phyloP scores from a whole-genome alignment of 371 early-diverging fungal species.

The Lichtheimia ornata region DNA sequence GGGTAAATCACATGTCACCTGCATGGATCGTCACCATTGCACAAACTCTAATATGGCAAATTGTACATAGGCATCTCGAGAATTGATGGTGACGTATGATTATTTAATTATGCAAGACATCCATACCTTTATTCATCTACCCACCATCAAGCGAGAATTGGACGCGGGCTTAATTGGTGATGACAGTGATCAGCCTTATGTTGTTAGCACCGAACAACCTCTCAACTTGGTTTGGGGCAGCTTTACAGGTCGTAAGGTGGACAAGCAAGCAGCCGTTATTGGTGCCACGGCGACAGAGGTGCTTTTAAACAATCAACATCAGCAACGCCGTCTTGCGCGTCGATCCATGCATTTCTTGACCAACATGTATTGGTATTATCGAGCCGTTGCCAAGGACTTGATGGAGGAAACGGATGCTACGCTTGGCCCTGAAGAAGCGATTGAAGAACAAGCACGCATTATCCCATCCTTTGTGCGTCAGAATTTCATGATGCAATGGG shows the following conservation, averaged over 20 bases:
- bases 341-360: conserved; percentile 22
- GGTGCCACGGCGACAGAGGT: conserved; percentile 23
- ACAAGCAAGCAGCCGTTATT: conserved; percentile 26
- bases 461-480: conserved; percentile 30
- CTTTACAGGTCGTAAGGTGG: conserved; percentile 14
- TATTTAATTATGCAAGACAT: conserved; percentile 45
- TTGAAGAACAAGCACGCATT: conserved; percentile 29
- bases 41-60: background rate
- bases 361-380: conserved; percentile 33
- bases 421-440: conserved; percentile 22
- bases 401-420: conserved; percentile 17
- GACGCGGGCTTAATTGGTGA: conserved; percentile 27
- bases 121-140: conserved; percentile 34
- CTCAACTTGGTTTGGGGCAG: conserved; percentile 35
- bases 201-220: conserved; percentile 22
- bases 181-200: conserved; percentile 26
- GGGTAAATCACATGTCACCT: conserved; percentile 25
- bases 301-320: conserved; percentile 14
- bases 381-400: conserved; percentile 12
- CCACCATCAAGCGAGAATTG: conserved; percentile 26
- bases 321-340: conserved; percentile 12
- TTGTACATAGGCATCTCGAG: conserved; percentile 3
- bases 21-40: too few relatives aligned
- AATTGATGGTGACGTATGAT: conserved; percentile 29
- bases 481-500: conserved; percentile 36